A percentile compares a stretch with the other conserved stretches of the same genome.
Evolutionary conservation across 1,139 yeast genomes (phyloP).

Genomic region (Zygoascus meyerae): DNA sequence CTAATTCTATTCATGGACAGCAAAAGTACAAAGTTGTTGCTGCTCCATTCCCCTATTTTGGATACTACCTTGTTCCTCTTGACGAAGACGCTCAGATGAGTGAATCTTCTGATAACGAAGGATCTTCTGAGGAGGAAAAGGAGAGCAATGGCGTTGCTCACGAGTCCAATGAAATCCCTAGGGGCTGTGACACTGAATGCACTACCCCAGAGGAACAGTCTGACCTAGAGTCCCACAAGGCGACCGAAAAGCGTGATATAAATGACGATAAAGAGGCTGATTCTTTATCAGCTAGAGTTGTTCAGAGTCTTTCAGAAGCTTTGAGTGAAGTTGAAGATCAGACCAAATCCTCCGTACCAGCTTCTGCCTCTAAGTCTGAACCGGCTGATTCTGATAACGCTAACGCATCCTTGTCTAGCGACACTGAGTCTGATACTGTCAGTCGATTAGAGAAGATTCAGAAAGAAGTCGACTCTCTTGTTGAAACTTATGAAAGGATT

Average conservation of each 20-base stretch:
- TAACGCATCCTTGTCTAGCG: neutral
- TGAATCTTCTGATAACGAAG: neutral
- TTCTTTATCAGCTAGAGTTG: neutral
- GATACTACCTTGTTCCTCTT: conserved; percentile 6
- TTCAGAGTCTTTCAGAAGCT: neutral
- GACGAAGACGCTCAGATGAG: conserved; percentile 8
- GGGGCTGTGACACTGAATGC: too few relatives aligned
- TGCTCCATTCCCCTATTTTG: conserved; percentile 7
- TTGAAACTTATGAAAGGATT: conserved; percentile 23
- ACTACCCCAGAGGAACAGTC: too few relatives aligned
- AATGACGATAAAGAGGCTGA: neutral
- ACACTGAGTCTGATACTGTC: conserved; percentile 1
- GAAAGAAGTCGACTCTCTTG: conserved; percentile 18
- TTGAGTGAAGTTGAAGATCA: conserved; percentile 2
- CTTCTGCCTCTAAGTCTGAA: neutral
- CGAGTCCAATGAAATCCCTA: neutral
- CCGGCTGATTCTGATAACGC: neutral
- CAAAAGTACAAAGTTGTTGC: conserved; percentile 8
- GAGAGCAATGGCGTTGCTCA: neutral
- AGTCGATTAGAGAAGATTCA: conserved; percentile 15
- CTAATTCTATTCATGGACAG: neutral
- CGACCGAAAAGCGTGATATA: neutral
- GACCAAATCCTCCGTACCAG: conserved; percentile 1
- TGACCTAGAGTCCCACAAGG: too few relatives aligned
- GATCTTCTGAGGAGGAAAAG: neutral